Conservation (phyloP, 2,329 filamentous ascomycete genomes). For the Calonectria hongkongensis region DNA sequence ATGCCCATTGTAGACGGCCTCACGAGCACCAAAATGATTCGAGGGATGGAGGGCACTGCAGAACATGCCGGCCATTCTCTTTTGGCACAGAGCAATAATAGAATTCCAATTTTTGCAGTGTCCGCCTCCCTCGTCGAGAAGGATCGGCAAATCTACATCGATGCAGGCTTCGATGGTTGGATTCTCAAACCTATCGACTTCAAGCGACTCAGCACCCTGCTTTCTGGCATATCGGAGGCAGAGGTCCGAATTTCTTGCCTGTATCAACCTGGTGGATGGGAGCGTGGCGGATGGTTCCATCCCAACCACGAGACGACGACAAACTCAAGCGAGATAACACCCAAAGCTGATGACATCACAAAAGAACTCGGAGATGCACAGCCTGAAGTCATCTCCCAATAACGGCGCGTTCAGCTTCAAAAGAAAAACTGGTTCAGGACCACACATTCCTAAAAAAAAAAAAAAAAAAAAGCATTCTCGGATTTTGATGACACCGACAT, state of each 20-base stretch:
- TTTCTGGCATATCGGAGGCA: conserved; percentile 80
- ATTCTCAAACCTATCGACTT: conserved; percentile 93
- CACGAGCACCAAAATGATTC: conserved; percentile 88
- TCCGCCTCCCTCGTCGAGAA: conserved; percentile 87
- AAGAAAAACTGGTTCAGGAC: too few species aligned
- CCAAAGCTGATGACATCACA: conserved; percentile 50
- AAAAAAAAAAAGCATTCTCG: too few species aligned
- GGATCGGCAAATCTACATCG: conserved; percentile 80
- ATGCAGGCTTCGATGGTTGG: conserved; percentile 92
- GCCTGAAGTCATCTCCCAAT: neutral
- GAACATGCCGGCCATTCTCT: conserved; percentile 71
- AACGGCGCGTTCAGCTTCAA: neutral
- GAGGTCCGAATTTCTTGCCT: conserved; percentile 76
- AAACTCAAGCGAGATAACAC: conserved; percentile 51
- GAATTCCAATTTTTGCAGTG: conserved; percentile 89
- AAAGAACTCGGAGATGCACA: conserved; percentile 45
- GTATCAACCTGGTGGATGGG: conserved; percentile 85
- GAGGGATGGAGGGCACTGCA: conserved; percentile 78
- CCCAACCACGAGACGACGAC: conserved; percentile 40
- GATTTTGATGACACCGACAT: neutral
- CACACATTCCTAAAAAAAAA: neutral
- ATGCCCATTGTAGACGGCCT: conserved; percentile 95
- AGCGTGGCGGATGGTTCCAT: conserved; percentile 88
- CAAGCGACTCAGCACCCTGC: conserved; percentile 80
- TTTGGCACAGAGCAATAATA: conserved; percentile 75